Conservation (phyloP, 208 protist genomes). For the Acanthamoeba sp. region DNA sequence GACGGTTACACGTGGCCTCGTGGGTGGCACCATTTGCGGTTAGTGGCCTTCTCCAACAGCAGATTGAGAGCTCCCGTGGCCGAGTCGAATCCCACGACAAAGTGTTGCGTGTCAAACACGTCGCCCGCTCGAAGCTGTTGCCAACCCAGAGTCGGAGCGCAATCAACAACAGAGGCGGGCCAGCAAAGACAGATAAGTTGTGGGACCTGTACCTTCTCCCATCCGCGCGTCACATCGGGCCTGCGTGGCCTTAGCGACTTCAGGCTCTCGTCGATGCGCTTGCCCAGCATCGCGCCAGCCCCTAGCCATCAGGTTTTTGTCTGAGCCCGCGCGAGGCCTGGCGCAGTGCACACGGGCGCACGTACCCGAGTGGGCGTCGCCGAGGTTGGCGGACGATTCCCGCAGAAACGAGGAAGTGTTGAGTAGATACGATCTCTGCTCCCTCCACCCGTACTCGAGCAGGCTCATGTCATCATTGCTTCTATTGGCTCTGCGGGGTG, state of each 20-base stretch:
- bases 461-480: constrained; percentile 3
- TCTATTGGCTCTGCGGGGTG: background rate
- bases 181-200: no score
- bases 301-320: no score
- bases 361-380: background rate
- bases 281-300: no score
- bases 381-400: background rate
- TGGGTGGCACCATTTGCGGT: background rate
- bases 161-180: background rate
- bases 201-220: background rate
- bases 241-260: background rate
- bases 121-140: background rate
- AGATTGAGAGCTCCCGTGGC: background rate
- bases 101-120: background rate
- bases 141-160: background rate
- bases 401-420: background rate
- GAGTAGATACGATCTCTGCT: background rate
- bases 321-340: no score
- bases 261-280: background rate
- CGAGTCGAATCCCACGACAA: background rate
- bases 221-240: background rate
- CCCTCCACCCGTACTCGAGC: background rate
- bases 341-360: background rate
- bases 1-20: no score
- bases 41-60: background rate